Evolutionary conservation across 2,329 filamentous ascomycete genomes (phyloP).

Genomic region (Fusarium virguliforme): DNA sequence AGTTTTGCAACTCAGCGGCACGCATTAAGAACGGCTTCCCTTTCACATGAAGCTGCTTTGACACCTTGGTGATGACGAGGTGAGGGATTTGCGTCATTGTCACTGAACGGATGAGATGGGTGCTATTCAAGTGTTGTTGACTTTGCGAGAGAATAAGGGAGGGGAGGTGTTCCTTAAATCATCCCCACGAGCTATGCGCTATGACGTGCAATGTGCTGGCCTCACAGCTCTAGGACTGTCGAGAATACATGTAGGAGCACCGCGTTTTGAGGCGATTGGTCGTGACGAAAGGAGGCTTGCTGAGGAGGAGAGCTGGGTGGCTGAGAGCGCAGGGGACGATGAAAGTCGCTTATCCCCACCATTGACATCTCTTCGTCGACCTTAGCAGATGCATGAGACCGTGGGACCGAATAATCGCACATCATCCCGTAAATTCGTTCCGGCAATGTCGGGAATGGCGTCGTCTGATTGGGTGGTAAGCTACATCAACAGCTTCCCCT

Average conservation of each 20-base stretch:
- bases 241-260: too few species aligned
- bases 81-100: slow-evolving; percentile 15
- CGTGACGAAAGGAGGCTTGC: neutral
- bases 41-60: slow-evolving; percentile 54
- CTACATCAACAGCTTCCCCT: neutral
- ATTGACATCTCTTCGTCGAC: neutral
- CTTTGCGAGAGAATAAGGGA: neutral
- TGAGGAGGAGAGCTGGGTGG: too few species aligned
- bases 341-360: neutral
- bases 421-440: neutral
- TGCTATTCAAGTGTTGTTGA: neutral
- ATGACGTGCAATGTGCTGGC: neutral
- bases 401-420: neutral
- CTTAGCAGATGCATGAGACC: neutral
- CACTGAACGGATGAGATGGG: neutral
- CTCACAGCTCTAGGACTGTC: neutral
- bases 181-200: neutral
- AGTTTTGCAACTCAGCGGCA: slow-evolving; percentile 55
- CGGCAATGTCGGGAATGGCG: neutral
- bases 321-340: neutral
- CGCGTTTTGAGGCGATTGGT: neutral
- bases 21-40: slow-evolving; percentile 55
- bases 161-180: neutral
- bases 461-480: neutral
- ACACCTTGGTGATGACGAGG: slow-evolving; percentile 8